A percentile compares a stretch with the other conserved stretches of the same genome.
phyloP scores from a whole-genome alignment of 2,329 filamentous ascomycete genomes.

The Hypomyces rosellus region DNA sequence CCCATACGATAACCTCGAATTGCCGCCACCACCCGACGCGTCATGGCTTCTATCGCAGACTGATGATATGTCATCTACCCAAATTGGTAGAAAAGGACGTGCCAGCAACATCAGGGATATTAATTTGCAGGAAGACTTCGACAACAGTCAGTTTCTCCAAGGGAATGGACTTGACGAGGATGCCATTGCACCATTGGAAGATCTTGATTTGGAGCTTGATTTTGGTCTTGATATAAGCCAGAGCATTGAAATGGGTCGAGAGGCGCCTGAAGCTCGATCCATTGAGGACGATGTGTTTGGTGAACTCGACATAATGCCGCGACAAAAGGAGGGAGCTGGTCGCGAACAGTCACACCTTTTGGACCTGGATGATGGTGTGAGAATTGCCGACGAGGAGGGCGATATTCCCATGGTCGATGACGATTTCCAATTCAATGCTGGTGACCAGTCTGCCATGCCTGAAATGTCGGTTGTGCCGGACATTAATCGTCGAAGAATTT shows the following conservation, averaged over 20 bases:
- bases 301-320: slow-evolving; percentile 53
- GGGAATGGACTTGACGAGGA: slow-evolving; percentile 54
- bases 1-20: slow-evolving; percentile 72
- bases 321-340: slow-evolving; percentile 50
- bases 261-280: slow-evolving; percentile 62
- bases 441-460: slow-evolving; percentile 52
- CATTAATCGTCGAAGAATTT: slow-evolving; percentile 54
- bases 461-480: slow-evolving; percentile 40
- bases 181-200: slow-evolving; percentile 51
- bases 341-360: slow-evolving; percentile 50
- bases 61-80: slow-evolving; percentile 51
- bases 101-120: slow-evolving; percentile 58
- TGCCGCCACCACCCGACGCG: slow-evolving; percentile 81
- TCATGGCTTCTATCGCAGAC: slow-evolving; percentile 75
- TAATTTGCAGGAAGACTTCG: slow-evolving; percentile 62
- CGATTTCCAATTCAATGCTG: slow-evolving; percentile 60
- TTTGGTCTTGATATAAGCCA: slow-evolving; percentile 62
- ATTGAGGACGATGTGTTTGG: slow-evolving; percentile 65
- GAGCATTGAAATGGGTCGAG: slow-evolving; percentile 85
- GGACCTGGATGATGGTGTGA: slow-evolving; percentile 48
- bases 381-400: slow-evolving; percentile 58
- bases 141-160: slow-evolving; percentile 75
- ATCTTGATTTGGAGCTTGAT: slow-evolving; percentile 67
- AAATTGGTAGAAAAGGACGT: slow-evolving; percentile 51
- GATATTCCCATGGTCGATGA: slow-evolving; percentile 55